phyloP scores from a whole-genome alignment of 2,329 filamentous ascomycete genomes.

The Sphaerulina populicola region DNA sequence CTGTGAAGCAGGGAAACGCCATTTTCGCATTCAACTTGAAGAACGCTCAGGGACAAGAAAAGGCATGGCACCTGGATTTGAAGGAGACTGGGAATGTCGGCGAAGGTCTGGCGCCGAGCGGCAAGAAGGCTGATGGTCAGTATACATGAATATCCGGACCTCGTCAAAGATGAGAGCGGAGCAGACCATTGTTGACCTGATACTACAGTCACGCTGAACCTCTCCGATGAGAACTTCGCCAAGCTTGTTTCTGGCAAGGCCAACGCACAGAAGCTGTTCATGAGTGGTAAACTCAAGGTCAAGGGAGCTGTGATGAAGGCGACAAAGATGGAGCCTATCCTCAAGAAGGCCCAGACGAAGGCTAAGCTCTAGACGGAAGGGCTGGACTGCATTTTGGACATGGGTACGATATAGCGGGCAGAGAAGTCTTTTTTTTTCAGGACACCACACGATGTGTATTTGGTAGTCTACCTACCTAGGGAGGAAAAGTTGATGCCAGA shows the following conservation, averaged over 20 bases:
- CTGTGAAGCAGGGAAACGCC: conserved; percentile 78
- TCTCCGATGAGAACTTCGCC: conserved; percentile 80
- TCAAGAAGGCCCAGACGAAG: conserved; percentile 78
- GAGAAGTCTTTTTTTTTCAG: background rate
- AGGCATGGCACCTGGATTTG: conserved; percentile 91
- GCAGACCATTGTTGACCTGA: conserved; percentile 10
- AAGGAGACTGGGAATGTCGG: conserved; percentile 80
- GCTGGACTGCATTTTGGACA: conserved; percentile 2
- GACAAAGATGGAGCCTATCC: conserved; percentile 86
- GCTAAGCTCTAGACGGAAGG: conserved; percentile 61
- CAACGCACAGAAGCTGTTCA: conserved; percentile 91
- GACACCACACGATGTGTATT: conserved; percentile 7
- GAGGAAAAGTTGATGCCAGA: background rate
- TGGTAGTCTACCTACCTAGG: background rate
- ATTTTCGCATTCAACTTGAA: conserved; percentile 89
- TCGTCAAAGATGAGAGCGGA: background rate
- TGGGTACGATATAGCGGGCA: conserved; percentile 1
- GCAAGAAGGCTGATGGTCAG: conserved; percentile 75
- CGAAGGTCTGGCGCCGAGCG: conserved; percentile 59
- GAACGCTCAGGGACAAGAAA: conserved; percentile 69
- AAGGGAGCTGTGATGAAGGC: conserved; percentile 99
- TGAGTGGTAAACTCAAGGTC: conserved; percentile 97
- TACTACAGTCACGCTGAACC: conserved; percentile 64
- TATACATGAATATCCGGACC: conserved; percentile 8
- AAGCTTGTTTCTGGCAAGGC: conserved; percentile 77